These are phyloP conservation scores for Aspergillus costaricaensis DNA, from an alignment of 2,329 filamentous ascomycete species.

Conservation along the genomic window DNA sequence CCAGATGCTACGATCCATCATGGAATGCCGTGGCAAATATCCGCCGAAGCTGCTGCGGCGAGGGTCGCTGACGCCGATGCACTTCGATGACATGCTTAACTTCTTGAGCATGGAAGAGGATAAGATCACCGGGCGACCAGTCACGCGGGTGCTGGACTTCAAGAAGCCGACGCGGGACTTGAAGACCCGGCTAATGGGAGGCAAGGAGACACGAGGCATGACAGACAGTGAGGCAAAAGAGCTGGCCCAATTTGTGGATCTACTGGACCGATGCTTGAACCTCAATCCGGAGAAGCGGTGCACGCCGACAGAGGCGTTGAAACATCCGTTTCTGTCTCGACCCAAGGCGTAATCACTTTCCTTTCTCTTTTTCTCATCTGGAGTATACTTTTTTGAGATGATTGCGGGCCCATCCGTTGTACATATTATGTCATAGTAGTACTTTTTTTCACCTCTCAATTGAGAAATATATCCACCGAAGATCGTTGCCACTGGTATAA, in stretches of 20 bases:
- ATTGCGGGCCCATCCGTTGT: constrained; percentile 1
- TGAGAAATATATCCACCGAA: background rate
- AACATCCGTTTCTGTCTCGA: constrained; percentile 78
- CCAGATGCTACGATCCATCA: constrained; percentile 94
- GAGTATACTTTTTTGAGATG: background rate
- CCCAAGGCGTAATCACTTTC: constrained; percentile 29
- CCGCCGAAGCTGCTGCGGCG: constrained; percentile 85
- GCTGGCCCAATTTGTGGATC: constrained; percentile 78
- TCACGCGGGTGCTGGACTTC: constrained; percentile 48
- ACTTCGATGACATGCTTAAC: constrained; percentile 83
- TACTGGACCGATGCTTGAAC: constrained; percentile 83
- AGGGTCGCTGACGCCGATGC: constrained; percentile 71
- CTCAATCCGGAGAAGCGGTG: constrained; percentile 92
- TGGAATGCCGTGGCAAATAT: constrained; percentile 92
- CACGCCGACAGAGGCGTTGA: constrained; percentile 80
- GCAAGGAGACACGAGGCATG: constrained; percentile 71
- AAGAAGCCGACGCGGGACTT: constrained; percentile 78
- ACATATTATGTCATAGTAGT: constrained; percentile 17
- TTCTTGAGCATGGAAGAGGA: constrained; percentile 85
- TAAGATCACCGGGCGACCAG: constrained; percentile 79
- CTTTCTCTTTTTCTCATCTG: background rate
- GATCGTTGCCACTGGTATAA: background rate
- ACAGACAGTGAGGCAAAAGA: constrained; percentile 74
- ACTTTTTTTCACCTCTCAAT: background rate
- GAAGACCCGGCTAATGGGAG: constrained; percentile 69